Evolutionary conservation across 2,329 filamentous ascomycete genomes (phyloP), one percentile per base, ranked within the genome.

Genomic region (Podosphaera fusca): DNA sequence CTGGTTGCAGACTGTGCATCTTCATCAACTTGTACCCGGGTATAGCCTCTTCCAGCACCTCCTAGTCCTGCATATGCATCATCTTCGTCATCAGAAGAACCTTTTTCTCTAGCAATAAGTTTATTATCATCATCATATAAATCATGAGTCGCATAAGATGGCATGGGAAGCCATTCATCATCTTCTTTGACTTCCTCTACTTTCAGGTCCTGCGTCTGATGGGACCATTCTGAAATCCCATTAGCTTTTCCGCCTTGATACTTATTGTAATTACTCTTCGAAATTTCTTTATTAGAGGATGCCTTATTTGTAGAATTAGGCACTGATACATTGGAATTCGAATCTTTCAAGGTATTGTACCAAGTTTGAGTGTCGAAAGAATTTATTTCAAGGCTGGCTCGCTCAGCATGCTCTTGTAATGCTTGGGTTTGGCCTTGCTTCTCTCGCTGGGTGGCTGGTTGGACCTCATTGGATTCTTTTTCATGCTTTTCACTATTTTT

Each of bases 111-210:
- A 10, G 92, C 92, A 61, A 98, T 76, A 34, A 98, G 75, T 62
- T 79, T 85, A 63, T 94, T 85, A 68, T 94, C 83, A 65, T 98
- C 92, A 67, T 98, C 87, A 69, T 96, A 98, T 62, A 95, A 85
- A 69, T 96, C 90, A 67, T 92, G 94, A 42, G 84, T 84, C 6
- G 89, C 92, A 65, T 89, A 87, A 1, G 92, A 81, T 1, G 90
- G 92, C 92, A 98, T 98, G 2, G 80, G 78, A 71, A 95, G 87
- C 92, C 92, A 98, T 55, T 76, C 80, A 1, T 72, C 81, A n/a
- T 84, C 84, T 4, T 80, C 80, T 2, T 77, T 70, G 74, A 71
- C 51, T 77, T 72, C 59, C 10, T 75, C 70, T 10, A 78, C 72
- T 46, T 76, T 66, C 60, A 79, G 74, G 14, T 81, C 77, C 54